Conservation (phyloP, 176 grass and related monocot species). For the Oryza nivara region DNA sequence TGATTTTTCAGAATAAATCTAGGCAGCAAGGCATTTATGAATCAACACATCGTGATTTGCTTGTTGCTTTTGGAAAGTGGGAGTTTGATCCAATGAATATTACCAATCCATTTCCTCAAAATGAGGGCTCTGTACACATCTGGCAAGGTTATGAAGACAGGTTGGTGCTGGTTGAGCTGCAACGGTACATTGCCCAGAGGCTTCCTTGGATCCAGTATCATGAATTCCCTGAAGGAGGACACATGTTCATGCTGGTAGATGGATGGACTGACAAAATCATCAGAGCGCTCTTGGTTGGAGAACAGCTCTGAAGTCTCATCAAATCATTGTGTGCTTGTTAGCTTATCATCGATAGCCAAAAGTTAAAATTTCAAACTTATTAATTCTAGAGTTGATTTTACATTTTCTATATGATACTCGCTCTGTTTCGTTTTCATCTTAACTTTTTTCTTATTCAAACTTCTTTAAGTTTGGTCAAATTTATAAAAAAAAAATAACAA, state of each 20-base stretch:
- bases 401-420: too few species aligned
- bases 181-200: conserved; percentile 67
- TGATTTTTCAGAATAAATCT: conserved; percentile 62
- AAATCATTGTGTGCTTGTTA: too few species aligned
- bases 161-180: conserved; percentile 62
- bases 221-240: conserved; percentile 66
- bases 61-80: conserved; percentile 75
- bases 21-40: conserved; percentile 83
- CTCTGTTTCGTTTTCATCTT: too few species aligned
- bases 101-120: conserved; percentile 65
- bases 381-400: too few species aligned
- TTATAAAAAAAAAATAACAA: too few species aligned
- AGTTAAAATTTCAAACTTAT: too few species aligned
- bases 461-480: too few species aligned
- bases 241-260: conserved; percentile 69
- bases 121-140: conserved; percentile 72
- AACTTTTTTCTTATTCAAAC: too few species aligned
- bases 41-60: conserved; percentile 71
- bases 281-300: conserved; percentile 58
- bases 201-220: conserved; percentile 77
- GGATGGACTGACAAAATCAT: conserved; percentile 64
- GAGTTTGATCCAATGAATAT: conserved; percentile 84
- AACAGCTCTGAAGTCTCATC: conserved; percentile 27
- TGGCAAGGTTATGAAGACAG: conserved; percentile 79
- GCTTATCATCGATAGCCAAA: too few species aligned